Evolutionary conservation across 148 eudicot genomes (phyloP).

Genomic region (Simmondsia chinensis): DNA sequence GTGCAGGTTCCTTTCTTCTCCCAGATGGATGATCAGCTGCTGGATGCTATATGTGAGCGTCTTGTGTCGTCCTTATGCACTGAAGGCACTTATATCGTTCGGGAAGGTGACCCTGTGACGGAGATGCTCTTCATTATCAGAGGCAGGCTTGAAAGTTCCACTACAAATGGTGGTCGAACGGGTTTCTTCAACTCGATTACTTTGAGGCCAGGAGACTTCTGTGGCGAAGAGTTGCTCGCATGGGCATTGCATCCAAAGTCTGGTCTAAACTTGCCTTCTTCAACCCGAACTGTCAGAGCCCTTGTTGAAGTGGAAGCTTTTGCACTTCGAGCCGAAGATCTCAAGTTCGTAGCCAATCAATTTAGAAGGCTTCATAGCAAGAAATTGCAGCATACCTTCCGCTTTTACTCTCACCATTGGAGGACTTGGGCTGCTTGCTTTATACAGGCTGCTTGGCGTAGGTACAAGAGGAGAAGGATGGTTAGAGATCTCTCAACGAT

Average conservation of each 20-base stretch:
- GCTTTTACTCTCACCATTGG: conserved; percentile 87
- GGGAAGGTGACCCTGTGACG: conserved; percentile 81
- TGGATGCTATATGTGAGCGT: conserved; percentile 85
- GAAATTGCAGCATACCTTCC: conserved; percentile 77
- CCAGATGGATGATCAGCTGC: conserved; percentile 86
- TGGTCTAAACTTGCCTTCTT: conserved; percentile 58
- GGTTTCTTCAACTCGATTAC: conserved; percentile 71
- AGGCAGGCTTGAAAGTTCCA: conserved; percentile 71
- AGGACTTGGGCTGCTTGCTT: conserved; percentile 92
- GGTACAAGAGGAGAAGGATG: conserved; percentile 47
- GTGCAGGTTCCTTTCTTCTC: conserved; percentile 82
- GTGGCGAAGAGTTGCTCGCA: conserved; percentile 76
- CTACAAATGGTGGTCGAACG: conserved; percentile 80
- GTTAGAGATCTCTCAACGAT: conserved; percentile 36
- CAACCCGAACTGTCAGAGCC: conserved; percentile 71
- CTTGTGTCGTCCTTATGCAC: conserved; percentile 72
- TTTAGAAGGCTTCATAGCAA: conserved; percentile 83
- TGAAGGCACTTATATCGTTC: conserved; percentile 61
- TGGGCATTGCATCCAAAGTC: conserved; percentile 85
- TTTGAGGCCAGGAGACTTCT: conserved; percentile 74
- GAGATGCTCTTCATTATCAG: conserved; percentile 82
- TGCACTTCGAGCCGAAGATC: conserved; percentile 71
- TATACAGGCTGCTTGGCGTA: conserved; percentile 81
- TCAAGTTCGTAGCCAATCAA: conserved; percentile 74
- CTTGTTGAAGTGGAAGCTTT: conserved; percentile 78